Evolutionary conservation across 1,139 yeast genomes (phyloP).

Genomic region (Kazachstania sp.): DNA sequence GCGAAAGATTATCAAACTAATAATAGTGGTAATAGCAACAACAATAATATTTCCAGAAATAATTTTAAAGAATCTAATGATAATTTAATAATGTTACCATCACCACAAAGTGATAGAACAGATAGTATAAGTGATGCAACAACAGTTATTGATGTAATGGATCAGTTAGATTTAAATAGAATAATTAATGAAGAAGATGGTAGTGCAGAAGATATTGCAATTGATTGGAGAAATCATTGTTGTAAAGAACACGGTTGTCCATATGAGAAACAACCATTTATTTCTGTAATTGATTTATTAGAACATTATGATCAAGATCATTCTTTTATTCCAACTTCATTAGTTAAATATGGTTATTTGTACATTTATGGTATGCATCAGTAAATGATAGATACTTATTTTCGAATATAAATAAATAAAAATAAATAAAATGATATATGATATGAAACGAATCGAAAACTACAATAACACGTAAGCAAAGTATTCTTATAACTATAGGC

Average conservation of each 20-base stretch:
- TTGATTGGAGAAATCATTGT: constrained; percentile 13
- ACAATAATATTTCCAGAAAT: background rate
- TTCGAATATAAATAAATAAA: background rate
- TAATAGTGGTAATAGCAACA: background rate
- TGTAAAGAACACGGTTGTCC: constrained; percentile 15
- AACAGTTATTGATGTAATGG: background rate
- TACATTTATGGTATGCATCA: constrained; percentile 5
- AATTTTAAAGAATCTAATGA: background rate
- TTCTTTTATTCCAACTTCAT: constrained; percentile 18
- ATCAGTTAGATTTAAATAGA: background rate
- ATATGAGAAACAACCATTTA: constrained; percentile 5
- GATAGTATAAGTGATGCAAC: background rate
- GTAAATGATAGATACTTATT: background rate
- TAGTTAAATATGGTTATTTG: constrained; percentile 17
- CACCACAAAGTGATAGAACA: constrained; percentile 1
- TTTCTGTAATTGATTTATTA: constrained; percentile 14
- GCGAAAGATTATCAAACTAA: background rate
- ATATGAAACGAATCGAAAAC: too few species aligned
- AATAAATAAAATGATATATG: background rate
- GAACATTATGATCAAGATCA: constrained; percentile 25
- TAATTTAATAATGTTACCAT: background rate
- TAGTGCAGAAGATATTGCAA: background rate
- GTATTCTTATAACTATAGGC: too few species aligned
- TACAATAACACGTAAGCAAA: too few species aligned
- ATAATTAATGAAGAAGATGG: background rate